A percentile compares a stretch with the other conserved stretches of the same genome.
Evolutionary conservation across 2,329 filamentous ascomycete species (phyloP).

Genomic region (Drechslera avenae): DNA sequence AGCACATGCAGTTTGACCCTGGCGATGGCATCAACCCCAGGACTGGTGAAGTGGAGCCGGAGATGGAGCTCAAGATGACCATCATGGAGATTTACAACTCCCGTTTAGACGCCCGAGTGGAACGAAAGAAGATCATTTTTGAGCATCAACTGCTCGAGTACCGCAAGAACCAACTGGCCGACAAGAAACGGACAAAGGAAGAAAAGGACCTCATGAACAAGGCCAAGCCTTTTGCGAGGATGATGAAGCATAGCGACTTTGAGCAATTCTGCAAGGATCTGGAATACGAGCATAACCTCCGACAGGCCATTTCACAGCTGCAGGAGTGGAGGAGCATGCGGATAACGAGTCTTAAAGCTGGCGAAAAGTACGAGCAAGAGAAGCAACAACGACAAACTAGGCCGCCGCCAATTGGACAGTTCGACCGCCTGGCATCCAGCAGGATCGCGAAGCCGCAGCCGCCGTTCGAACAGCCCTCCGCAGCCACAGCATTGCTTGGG

Average conservation of each 20-base stretch:
- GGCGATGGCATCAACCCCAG: conserved; percentile 87
- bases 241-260: conserved; percentile 95
- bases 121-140: conserved; percentile 95
- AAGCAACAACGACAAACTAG: conserved; percentile 76
- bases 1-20: conserved; percentile 97
- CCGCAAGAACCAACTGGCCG: conserved; percentile 81
- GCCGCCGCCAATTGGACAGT: conserved; percentile 72
- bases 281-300: conserved; percentile 87
- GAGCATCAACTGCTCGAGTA: conserved; percentile 95
- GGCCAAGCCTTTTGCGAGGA: conserved; percentile 91
- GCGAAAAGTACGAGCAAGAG: conserved; percentile 91
- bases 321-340: conserved; percentile 90
- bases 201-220: conserved; percentile 90
- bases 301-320: conserved; percentile 85
- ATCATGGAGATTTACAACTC: conserved; percentile 99
- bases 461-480: conserved; percentile 71
- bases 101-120: conserved; percentile 84
- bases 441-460: conserved; percentile 69
- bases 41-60: conserved; percentile 86
- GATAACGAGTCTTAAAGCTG: conserved; percentile 82
- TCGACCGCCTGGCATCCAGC: conserved; percentile 79
- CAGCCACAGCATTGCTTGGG: conserved; percentile 76
- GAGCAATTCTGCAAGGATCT: conserved; percentile 83
- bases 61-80: conserved; percentile 96
- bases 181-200: conserved; percentile 96